Evolutionary conservation across 257 asterid species (phyloP).

Genomic region (Solanum rostratum): DNA sequence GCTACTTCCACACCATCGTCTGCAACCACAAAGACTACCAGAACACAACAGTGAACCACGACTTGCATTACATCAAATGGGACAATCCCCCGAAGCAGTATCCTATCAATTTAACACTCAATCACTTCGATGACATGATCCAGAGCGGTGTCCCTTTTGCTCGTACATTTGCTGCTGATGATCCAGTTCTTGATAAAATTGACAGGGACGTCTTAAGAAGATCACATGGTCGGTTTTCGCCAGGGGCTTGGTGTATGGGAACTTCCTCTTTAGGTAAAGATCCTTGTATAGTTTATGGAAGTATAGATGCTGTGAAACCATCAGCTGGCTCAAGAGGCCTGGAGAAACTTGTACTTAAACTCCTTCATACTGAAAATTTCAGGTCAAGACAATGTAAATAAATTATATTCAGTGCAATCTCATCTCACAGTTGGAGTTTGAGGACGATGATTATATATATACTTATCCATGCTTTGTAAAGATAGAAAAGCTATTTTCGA

Average conservation of each 20-base stretch:
- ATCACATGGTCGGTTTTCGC: constrained; percentile 27
- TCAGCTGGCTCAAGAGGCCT: constrained; percentile 55
- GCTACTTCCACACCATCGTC: constrained; percentile 81
- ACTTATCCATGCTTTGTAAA: background rate
- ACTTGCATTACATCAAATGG: constrained; percentile 71
- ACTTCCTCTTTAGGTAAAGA: constrained; percentile 27
- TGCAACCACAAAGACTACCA: constrained; percentile 89
- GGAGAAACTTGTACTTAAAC: constrained; percentile 55
- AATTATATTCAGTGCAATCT: background rate
- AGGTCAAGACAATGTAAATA: constrained; percentile 85
- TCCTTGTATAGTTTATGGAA: constrained; percentile 42
- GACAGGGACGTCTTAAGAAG: constrained; percentile 49
- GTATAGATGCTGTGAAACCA: constrained; percentile 51
- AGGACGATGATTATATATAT: background rate
- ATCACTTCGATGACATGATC: constrained; percentile 61
- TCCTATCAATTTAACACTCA: constrained; percentile 39
- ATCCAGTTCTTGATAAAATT: constrained; percentile 41
- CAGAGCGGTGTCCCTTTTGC: constrained; percentile 80
- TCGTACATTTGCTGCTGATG: constrained; percentile 43
- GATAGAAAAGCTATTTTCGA: background rate
- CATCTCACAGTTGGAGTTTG: background rate
- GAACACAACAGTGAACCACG: constrained; percentile 88
- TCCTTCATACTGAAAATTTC: constrained; percentile 67
- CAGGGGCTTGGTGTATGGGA: constrained; percentile 80
- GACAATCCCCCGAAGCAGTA: constrained; percentile 58